Conservation (phyloP, 805 yeast genomes). For the Ogataea dorogensis region DNA sequence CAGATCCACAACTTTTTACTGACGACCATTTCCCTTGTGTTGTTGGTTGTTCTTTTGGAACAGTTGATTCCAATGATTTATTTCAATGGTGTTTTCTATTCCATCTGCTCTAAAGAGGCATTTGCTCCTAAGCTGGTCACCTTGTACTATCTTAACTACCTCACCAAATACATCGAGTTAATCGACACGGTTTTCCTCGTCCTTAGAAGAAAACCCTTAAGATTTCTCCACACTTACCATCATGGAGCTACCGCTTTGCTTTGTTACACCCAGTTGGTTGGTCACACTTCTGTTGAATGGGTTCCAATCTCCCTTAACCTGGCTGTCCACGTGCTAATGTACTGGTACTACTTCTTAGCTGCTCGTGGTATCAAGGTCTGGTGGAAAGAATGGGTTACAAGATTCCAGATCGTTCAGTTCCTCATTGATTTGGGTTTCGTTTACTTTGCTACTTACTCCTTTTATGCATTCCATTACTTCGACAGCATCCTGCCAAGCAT, state of each 20-base stretch:
- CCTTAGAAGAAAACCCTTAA: slow-evolving; percentile 84
- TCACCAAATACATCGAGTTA: slow-evolving; percentile 86
- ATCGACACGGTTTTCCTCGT: slow-evolving; percentile 91
- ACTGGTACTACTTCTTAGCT: slow-evolving; percentile 92
- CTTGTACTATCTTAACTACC: slow-evolving; percentile 85
- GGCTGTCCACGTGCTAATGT: slow-evolving; percentile 94
- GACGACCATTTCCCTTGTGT: slow-evolving; percentile 62
- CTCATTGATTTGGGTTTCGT: slow-evolving; percentile 85
- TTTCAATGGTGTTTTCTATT: slow-evolving; percentile 74
- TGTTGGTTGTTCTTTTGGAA: slow-evolving; percentile 73
- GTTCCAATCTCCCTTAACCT: slow-evolving; percentile 87
- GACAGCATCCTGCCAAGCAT: slow-evolving; percentile 61
- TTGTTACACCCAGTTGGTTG: slow-evolving; percentile 90
- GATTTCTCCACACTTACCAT: slow-evolving; percentile 93
- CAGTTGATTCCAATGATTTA: slow-evolving; percentile 79
- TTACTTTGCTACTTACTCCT: slow-evolving; percentile 91
- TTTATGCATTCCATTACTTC: slow-evolving; percentile 72
- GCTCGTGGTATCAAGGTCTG: slow-evolving; percentile 93
- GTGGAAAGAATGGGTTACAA: slow-evolving; percentile 99
- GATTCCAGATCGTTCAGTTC: slow-evolving; percentile 93
- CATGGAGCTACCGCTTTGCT: slow-evolving; percentile 97
- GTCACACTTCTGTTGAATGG: slow-evolving; percentile 91
- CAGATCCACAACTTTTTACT: slow-evolving; percentile 81
- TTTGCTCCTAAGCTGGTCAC: slow-evolving; percentile 84
- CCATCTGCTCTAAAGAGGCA: slow-evolving; percentile 74